A percentile compares a stretch with the other conserved stretches of the same genome.
Conservation (phyloP, 148 eudicot species). For the Limonium bicolor region DNA sequence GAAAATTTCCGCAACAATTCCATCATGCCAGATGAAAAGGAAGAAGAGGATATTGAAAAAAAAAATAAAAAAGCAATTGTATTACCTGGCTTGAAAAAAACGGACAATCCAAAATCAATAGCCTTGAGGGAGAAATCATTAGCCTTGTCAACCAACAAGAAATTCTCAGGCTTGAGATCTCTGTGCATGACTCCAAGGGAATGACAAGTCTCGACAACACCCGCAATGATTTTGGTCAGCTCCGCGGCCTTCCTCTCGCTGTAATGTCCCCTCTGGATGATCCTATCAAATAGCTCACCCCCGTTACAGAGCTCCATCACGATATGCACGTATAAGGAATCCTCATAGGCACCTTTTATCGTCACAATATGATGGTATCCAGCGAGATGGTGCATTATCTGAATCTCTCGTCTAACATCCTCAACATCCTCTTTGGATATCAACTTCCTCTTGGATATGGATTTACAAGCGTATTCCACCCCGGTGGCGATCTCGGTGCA, state of each 20-base stretch:
- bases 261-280: constrained; percentile 52
- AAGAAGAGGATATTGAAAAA: not conserved
- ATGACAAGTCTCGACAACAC: constrained; percentile 15
- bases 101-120: constrained; percentile 18
- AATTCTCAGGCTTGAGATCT: constrained; percentile 7
- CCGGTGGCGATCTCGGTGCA: constrained; percentile 44
- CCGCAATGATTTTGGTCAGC: constrained; percentile 50
- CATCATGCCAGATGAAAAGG: too few species aligned
- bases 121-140: constrained; percentile 6
- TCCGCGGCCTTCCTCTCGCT: constrained; percentile 57
- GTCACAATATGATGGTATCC: constrained; percentile 46
- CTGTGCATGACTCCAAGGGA: constrained; percentile 7
- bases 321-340: constrained; percentile 45
- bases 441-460: constrained; percentile 52
- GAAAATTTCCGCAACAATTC: too few species aligned
- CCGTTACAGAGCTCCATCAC: constrained; percentile 29
- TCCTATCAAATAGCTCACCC: constrained; percentile 51
- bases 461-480: constrained; percentile 43
- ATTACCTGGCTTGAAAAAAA: constrained; percentile 65
- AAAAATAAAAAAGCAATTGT: not conserved
- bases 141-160: constrained; percentile 7
- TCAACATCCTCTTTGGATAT: constrained; percentile 52
- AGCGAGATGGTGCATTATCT: constrained; percentile 65
- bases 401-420: constrained; percentile 64
- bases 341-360: constrained; percentile 60